phyloP scores from a whole-genome alignment of 495 filamentous ascomycete species.

The Tricharina praecox region DNA sequence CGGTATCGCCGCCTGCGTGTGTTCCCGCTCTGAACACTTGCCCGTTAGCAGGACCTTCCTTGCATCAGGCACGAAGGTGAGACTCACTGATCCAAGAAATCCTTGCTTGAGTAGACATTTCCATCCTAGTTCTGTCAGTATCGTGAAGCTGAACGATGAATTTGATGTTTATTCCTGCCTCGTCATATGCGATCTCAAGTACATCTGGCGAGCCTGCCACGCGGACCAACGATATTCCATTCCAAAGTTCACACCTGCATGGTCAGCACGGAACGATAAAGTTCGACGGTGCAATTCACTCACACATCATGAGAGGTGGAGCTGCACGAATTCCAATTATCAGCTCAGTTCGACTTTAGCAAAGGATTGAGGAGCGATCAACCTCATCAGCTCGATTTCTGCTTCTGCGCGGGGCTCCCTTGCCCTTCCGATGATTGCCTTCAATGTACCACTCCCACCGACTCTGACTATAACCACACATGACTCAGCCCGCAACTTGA shows the following conservation, averaged over 20 bases:
- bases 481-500: too few relatives aligned
- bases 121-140: too few relatives aligned
- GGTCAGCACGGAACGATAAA: too few relatives aligned
- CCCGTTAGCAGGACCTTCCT: too few relatives aligned
- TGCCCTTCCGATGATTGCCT: constrained; percentile 34
- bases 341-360: not conserved
- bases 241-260: constrained; percentile 24
- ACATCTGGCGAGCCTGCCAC: not conserved
- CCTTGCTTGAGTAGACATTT: too few relatives aligned
- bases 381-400: constrained; percentile 27
- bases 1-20: not conserved
- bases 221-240: constrained; percentile 17
- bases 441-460: constrained; percentile 33
- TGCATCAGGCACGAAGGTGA: too few relatives aligned
- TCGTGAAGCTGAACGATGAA: too few relatives aligned
- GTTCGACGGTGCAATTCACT: too few relatives aligned
- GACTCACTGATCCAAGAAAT: too few relatives aligned
- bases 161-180: too few relatives aligned
- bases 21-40: too few relatives aligned
- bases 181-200: not conserved
- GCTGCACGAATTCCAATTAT: not conserved
- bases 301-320: constrained; percentile 23
- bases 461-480: too few relatives aligned
- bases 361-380: not conserved
- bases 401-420: constrained; percentile 21